A percentile compares a stretch with the other conserved stretches of the same genome.
These are phyloP conservation scores for Musa itinerans DNA, from an alignment of 176 grass and related monocot species.

Conservation along the genomic window DNA sequence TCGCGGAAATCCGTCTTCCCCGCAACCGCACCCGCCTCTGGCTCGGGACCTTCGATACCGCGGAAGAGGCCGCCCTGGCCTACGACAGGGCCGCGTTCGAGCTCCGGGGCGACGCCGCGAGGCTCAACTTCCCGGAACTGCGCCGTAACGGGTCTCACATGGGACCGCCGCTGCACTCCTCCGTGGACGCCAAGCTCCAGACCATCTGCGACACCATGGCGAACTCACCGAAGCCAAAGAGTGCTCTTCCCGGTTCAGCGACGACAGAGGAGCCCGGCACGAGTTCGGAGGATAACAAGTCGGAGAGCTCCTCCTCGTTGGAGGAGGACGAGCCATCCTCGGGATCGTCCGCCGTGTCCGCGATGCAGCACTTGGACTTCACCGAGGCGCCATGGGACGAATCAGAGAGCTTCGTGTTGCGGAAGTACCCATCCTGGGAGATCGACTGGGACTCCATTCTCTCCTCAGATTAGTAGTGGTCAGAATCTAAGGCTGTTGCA, in stretches of 20 bases:
- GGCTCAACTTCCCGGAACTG: slow-evolving; percentile 62
- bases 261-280: too few relatives aligned
- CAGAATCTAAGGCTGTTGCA: not conserved
- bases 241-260: not conserved
- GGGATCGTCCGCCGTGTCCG: slow-evolving; percentile 1
- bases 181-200: slow-evolving; percentile 17
- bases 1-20: slow-evolving; percentile 70
- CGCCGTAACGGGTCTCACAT: slow-evolving; percentile 17
- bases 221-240: not conserved
- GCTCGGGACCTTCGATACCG: slow-evolving; percentile 93
- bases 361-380: slow-evolving; percentile 51
- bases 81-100: slow-evolving; percentile 67
- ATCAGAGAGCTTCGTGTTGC: slow-evolving; percentile 38
- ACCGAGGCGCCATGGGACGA: slow-evolving; percentile 86
- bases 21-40: slow-evolving; percentile 57
- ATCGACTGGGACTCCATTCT: slow-evolving; percentile 95
- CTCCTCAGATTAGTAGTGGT: slow-evolving; percentile 10
- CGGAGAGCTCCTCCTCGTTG: slow-evolving; percentile 13
- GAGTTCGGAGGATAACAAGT: slow-evolving; percentile 16
- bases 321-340: slow-evolving; percentile 1
- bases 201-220: slow-evolving; percentile 6
- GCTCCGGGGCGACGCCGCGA: slow-evolving; percentile 49
- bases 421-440: slow-evolving; percentile 86
- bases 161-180: slow-evolving; percentile 22
- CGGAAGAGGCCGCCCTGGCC: slow-evolving; percentile 64